Evolutionary conservation across 805 yeast species (phyloP), one percentile per base, ranked within the genome.

Genomic region (Ogataea polymorpha): DNA sequence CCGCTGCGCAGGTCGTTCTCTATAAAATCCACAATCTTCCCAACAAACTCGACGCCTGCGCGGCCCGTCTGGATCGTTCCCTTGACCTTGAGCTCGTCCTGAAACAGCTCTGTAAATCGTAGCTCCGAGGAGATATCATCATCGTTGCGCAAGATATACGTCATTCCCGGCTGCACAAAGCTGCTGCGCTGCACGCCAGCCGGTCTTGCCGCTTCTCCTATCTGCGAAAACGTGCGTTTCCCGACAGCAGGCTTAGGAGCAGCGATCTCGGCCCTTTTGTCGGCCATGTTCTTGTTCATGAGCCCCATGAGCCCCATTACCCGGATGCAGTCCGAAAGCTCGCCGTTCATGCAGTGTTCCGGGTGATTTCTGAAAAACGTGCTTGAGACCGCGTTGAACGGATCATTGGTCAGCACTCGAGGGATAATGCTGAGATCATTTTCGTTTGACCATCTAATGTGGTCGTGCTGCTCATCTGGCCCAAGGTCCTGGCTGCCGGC

Each of bases 21-120:
- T 7, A 48, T 33, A 38, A 64, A 62, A 42, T 64, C 63, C 10
- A 63, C 49, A 11, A 62, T 45, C 23, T 54, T 44, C 3, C 66
- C 68, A 3, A 43, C 42, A 41, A 63, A 63, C 8, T 46, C 45
- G 4, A 61, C 14, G 4, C 46, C 25, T 6, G 42, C 42, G 20
- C 43, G 36, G 4, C 55, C 56, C 1, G 55, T 46, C 32, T 55
- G 52, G 12, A 59, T 44, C 4, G 37, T 23, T 0, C 64, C 64
- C n/a, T 44, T 39, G 2, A 51, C 41, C 13, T 27, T 39, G 14
- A 39, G 40, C 21, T 41, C 45, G 12, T 39, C 27, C 24, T 44
- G 42, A 18, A 46, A 44, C 3, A 49, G 48, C 30, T 54, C 47
- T 0, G 59, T 49, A 17, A 59, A 51, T 32, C 51, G 53, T 14